Conservation (phyloP, 2,329 filamentous ascomycete species). For the Ceratocystis colombiana region DNA sequence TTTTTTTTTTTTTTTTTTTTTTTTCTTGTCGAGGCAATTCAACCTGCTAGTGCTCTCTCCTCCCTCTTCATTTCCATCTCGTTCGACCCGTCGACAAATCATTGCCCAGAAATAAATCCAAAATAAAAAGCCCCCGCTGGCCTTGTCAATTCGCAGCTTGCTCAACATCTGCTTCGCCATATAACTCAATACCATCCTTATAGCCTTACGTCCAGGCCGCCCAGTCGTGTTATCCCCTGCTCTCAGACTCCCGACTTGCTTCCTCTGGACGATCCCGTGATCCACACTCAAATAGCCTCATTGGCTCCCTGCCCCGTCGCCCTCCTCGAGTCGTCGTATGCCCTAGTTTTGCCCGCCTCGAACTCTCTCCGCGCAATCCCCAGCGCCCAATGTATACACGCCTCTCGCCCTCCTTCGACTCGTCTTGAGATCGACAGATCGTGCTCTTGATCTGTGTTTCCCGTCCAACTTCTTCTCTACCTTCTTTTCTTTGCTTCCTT, state of each 20-base stretch:
- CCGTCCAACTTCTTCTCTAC: not conserved
- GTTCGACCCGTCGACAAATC: not conserved
- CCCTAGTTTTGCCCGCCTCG: not conserved
- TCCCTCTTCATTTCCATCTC: not conserved
- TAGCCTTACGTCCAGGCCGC: not conserved
- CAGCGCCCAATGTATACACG: constrained; percentile 15
- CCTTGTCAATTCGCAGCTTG: not conserved
- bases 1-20: constrained; percentile 8
- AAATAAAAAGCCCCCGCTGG: not conserved
- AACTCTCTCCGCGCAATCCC: not conserved
- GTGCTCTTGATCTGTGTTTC: not conserved
- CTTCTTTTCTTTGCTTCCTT: not conserved
- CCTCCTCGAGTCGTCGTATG: not conserved
- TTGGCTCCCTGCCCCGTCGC: not conserved
- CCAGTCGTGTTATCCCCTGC: not conserved
- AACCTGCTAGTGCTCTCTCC: not conserved
- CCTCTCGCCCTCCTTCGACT: not conserved
- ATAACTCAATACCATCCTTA: not conserved
- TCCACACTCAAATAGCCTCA: not conserved
- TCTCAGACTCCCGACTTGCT: not conserved
- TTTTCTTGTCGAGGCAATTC: not conserved
- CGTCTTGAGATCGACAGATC: constrained; percentile 7
- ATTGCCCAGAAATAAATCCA: not conserved
- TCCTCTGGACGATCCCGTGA: constrained; percentile 11
- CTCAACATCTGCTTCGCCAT: not conserved